Evolutionary conservation across 2,329 filamentous ascomycete species (phyloP), one percentile per base, ranked within the genome.

Genomic region (Pseudogymnoascus sp.): DNA sequence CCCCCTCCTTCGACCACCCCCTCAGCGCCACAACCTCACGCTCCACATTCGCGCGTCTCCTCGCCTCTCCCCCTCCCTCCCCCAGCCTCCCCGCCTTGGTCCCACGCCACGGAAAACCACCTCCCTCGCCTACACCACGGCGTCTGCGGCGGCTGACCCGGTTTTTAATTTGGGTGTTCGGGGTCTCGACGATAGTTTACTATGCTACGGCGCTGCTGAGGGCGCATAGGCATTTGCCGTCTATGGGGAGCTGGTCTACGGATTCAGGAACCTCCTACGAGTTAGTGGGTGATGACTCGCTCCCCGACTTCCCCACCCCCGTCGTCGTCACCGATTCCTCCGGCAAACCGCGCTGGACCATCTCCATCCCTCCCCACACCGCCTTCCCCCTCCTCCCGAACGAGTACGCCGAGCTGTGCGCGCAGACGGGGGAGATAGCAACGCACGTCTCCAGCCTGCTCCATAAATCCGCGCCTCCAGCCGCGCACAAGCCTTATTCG

Each of bases 281-380:
- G 69, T 86, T 90, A 80, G 82, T 89, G 6, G 83, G 81, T 39
- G 85, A 85, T 65, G 82, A 86, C 66, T 78, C 79, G 45, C 74
- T 91, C n/a, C 89, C 90, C 0, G 81, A 87, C 29, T 86, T 89
- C 66, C 87, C 90, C 0, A 88, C 87, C 0, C 88, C 90, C 0
- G 80, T 95, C 18, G 81, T 90, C 5, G 79, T 93, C 54, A 83
- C 81, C 12, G 89, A 92, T 74, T 76, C 78, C 26, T 78, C 80
- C 51, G 88, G 88, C 2, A 82, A 80, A 61, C 79, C 85, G 10
- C 87, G 83, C 72, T 96, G 91, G 91, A 95, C 91, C 0, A 83
- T 96, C 10, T 91, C 85, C 1, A 92, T 96, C 39, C 91, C 91
- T 0, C 78, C 81, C 5, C 81, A 80, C 64, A 78, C 81, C 54